Base-by-base conservation (phyloP, 2,329 filamentous ascomycete genomes). In the Diaporthe vexans region DNA sequence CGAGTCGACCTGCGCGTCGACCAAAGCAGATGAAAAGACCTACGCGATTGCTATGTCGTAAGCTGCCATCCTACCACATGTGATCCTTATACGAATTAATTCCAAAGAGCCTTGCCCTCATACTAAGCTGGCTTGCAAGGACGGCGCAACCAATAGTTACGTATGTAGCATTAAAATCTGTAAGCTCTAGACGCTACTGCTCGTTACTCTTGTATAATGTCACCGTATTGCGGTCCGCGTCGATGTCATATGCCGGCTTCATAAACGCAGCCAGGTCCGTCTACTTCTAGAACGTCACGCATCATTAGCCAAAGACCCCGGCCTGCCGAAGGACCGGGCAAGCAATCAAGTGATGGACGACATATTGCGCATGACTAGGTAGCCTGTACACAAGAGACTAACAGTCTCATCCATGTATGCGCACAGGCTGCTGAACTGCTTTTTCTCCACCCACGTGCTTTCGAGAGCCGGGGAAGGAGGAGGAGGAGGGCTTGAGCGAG, bases 381-480 rank as follows among this genome's bases (percentile, higher is more conserved):
- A 15, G 40, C 59, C 40, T 48, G 59, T 43, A 10, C 40, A 19
- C 15, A 43, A 48, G 46, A 48, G 19, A 10, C 46, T 48, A 48
- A 15, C 46, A 9, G n/a, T 15, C n/a, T 35, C n/a, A 59, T 26
- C 57, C 17, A 59, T 59, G 35, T 19, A 59, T 35, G 35, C 35
- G 57, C 57, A 59, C 35, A 58, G 56, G 33, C 56, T 58, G 29
- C 35, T 35, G 11, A 58, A 58, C 11, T 58, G 29, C 33, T 35
- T 58, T 58, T 58, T 37, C 56, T 43, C 59, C 59, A 46, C 59
- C 40, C 37, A 43, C 37, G 59, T 46, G 40, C 40, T 24, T 17
- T 19, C 15, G 9, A 40, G 17, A 19, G 19, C n/a, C 21, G 59
- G 59, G 4, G 13, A 43, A 43, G 40, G 37, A 40, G 37, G 58